Evolutionary conservation across 768 basidiomycete species (phyloP), one percentile per base, ranked within the genome.

Genomic region (Candolleomyces eurysporus): DNA sequence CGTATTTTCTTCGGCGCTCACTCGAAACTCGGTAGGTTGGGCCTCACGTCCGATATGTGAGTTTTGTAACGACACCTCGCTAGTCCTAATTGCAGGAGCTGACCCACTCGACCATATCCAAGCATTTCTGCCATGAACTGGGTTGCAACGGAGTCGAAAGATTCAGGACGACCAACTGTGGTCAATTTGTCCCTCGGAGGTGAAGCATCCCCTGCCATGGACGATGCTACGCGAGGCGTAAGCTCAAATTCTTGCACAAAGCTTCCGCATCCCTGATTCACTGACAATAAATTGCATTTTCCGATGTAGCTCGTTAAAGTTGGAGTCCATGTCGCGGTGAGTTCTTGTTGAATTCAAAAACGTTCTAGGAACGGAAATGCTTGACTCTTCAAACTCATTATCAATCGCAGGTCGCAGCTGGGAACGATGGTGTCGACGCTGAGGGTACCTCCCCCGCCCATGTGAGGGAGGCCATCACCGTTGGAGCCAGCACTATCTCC

Each of bases 151-250:
- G 59, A 63, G 30, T 69, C 67, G 26, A 31, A 55, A 9, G 32
- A 66, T 8, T 66, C 68, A 42, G 66, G 69, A 0, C 62, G 69
- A 19, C 75, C 79, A 4, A 70, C 71, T 0, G 68, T 79, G 46
- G 73, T 71, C 5, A 72, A 69, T 17, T 73, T 78, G 73, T 78
- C 75, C 52, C 68, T 78, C 8, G 76, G 76, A 26, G 76, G 76
- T 30, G 46, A 60, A 36, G 67, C 65, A 1, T 67, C 66, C 32
- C 64, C 63, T 1, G 61, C 73, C 6, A 43, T 78, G 6, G 74
- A 79, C 60, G 66, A 66, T 46, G 76, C 78, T 2, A 74, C 76
- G 9, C 58, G 63, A 22, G 46, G 66, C 32, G 68, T 69, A 53
- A 58, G 70, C 11, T 36, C 26, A 26, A 26, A 43, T 14, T 11